Evolutionary conservation across 345 rosid species (phyloP).

Genomic region (Euphorbia pulcherrima): DNA sequence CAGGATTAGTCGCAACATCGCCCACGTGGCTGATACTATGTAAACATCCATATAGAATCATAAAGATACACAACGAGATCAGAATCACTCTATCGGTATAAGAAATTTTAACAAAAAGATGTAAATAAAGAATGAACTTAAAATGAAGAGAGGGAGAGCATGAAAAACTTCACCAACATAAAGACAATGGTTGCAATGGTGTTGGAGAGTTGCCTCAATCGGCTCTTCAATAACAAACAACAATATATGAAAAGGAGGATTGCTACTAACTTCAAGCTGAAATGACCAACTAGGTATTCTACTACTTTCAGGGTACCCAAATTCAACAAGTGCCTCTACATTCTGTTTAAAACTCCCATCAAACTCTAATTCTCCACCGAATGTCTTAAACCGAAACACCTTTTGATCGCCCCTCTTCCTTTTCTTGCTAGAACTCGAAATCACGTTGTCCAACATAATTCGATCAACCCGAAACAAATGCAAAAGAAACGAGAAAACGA

Average conservation of each 20-base stretch:
- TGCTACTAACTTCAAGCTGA: slow-evolving; percentile 73
- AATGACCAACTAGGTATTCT: slow-evolving; percentile 74
- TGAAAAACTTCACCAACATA: slow-evolving; percentile 64
- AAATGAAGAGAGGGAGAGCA: neutral
- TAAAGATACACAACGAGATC: too few species aligned
- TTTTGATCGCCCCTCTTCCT: slow-evolving; percentile 78
- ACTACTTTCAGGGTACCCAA: slow-evolving; percentile 49
- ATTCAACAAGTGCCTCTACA: slow-evolving; percentile 54
- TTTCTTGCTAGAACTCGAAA: slow-evolving; percentile 36
- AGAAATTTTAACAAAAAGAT: too few species aligned
- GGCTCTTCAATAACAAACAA: slow-evolving; percentile 75
- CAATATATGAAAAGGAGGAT: slow-evolving; percentile 64
- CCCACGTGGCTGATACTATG: too few species aligned
- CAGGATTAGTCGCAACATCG: too few species aligned
- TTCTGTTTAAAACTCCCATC: slow-evolving; percentile 59
- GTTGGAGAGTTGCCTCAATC: slow-evolving; percentile 43
- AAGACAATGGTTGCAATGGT: slow-evolving; percentile 72
- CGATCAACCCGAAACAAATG: neutral
- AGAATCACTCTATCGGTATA: too few species aligned
- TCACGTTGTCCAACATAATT: slow-evolving; percentile 21
- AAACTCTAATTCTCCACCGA: slow-evolving; percentile 59
- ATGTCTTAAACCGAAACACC: slow-evolving; percentile 64
- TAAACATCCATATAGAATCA: too few species aligned
- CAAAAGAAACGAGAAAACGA: neutral
- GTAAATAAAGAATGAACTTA: too few species aligned